Conservation (phyloP, 2,329 filamentous ascomycete genomes). For the Orbilia ellipsospora region DNA sequence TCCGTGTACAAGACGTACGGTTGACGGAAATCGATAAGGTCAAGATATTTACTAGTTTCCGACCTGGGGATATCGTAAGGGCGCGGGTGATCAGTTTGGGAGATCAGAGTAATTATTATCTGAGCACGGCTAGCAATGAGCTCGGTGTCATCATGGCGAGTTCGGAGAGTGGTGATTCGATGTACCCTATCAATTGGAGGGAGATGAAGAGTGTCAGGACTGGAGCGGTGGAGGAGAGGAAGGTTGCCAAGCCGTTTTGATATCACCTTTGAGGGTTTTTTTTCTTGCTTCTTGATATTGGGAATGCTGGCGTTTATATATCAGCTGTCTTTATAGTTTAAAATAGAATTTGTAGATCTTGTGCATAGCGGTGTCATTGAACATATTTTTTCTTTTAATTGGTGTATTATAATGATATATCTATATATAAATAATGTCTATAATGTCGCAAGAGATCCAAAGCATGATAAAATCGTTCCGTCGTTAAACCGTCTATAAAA, state of each 20-base stretch:
- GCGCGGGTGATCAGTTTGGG: conserved; percentile 85
- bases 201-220: conserved; percentile 89
- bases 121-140: conserved; percentile 91
- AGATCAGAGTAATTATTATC: conserved; percentile 93
- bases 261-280: background rate
- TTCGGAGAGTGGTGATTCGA: conserved; percentile 80
- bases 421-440: conserved; percentile 28
- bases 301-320: conserved; percentile 5
- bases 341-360: background rate
- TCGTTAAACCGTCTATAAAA: background rate
- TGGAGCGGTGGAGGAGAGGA: conserved; percentile 79
- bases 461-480: background rate
- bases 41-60: conserved; percentile 88
- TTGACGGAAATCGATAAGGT: conserved; percentile 97
- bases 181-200: conserved; percentile 95
- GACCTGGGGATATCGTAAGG: conserved; percentile 89
- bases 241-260: conserved; percentile 83
- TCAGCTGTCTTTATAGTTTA: too few relatives aligned
- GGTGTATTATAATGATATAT: conserved; percentile 52
- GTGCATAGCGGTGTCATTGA: conserved; percentile 32
- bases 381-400: background rate
- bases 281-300: background rate
- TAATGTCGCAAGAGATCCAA: conserved; percentile 9
- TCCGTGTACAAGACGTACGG: conserved; percentile 88
- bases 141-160: conserved; percentile 91